Evolutionary conservation across 805 yeast genomes (phyloP), one percentile per base, ranked within the genome.

Genomic region (Zygoascus ofunaensis): DNA sequence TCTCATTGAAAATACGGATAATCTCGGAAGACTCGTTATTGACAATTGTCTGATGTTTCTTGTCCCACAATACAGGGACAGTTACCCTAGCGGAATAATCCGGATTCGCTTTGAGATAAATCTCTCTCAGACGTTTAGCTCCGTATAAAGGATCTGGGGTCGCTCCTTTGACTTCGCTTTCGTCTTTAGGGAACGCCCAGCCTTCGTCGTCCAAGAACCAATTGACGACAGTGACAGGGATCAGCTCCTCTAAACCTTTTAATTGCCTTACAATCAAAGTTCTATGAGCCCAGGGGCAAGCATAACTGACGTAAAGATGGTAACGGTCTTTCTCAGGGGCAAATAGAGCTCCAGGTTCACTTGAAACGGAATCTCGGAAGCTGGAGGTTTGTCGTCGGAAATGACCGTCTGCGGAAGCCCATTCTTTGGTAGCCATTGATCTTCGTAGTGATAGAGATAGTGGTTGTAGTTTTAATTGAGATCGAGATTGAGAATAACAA

Each of bases 31-130:
- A 81, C 64, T 90, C 97, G 63, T 90, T 90, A 68, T 77, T 87
- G 46, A 90, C 97, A 60, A 90, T 84, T 1, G 95, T 83, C 44
- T 77, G 65, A 26, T 75, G 73, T 65, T 89, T 80, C 57, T 74
- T 82, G 64, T 90, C 97, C 92, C 95, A 90, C 55, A 90, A 70
- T 2, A 89, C 84, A 1, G 97, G 97, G 30, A 90, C 97, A 1
- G 97, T 89, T 60, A 78, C 84, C 51, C 97, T 71, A 3, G 94
- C 96, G 14, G 63, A 66, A 64, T 87, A 89, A 24, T 81, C 74
- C 1, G 89, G 80, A 43, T 86, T 71, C 5, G 84, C 84, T 62
- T 79, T 79, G 64, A 66, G 79, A 61, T 90, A 90, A 20, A 89
- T 56, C 53, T 90, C 82, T 24, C 80, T 72, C 40, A 89, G 49